phyloP scores from a whole-genome alignment of 2,329 filamentous ascomycete species.

The Salinomyces thailandicus region DNA sequence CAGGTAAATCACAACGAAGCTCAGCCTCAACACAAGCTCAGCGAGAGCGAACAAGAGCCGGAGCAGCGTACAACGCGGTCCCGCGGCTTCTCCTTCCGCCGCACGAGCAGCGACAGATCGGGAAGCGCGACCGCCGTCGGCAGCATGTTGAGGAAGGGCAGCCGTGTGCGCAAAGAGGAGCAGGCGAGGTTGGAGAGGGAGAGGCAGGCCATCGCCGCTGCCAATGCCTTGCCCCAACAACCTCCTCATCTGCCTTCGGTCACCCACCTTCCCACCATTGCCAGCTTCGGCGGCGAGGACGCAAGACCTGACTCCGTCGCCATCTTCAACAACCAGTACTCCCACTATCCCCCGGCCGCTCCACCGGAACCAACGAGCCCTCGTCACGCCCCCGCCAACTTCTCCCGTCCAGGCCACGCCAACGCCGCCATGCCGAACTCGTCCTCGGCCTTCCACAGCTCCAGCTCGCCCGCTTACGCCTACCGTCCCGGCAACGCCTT shows the following conservation, averaged over 20 bases:
- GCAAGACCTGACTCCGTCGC: constrained; percentile 51
- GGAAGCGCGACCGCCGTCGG: neutral
- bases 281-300: constrained; percentile 55
- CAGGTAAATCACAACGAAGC: neutral
- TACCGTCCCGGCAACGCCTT: constrained; percentile 14
- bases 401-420: constrained; percentile 19
- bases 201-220: constrained; percentile 2
- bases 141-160: constrained; percentile 23
- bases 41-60: neutral
- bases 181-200: constrained; percentile 8
- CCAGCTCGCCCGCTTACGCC: constrained; percentile 20
- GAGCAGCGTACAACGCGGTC: constrained; percentile 3
- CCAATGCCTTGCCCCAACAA: constrained; percentile 41
- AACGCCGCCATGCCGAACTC: constrained; percentile 9
- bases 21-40: neutral
- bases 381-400: constrained; percentile 20
- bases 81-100: constrained; percentile 2
- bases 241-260: constrained; percentile 48
- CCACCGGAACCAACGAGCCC: neutral
- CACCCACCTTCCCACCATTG: constrained; percentile 38
- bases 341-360: constrained; percentile 28
- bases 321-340: constrained; percentile 38
- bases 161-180: constrained; percentile 26
- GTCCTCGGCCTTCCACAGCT: constrained; percentile 10
- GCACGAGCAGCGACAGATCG: neutral